Evolutionary conservation across 2,329 filamentous ascomycete species (phyloP).

Genomic region (Neopestalotiopsis clavispora): DNA sequence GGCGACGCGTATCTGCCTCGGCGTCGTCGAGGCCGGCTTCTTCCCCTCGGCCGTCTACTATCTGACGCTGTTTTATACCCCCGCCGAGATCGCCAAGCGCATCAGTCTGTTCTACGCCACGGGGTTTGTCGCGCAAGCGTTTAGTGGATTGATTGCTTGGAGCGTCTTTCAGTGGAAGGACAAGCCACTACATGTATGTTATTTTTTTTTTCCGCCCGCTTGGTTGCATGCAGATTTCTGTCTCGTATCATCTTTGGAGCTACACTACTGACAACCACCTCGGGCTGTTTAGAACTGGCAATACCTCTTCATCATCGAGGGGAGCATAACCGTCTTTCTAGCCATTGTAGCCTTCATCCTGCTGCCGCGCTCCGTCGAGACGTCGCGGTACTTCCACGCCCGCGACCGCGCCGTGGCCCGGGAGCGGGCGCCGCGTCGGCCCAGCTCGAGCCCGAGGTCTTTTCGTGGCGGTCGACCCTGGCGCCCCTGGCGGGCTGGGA

Average conservation of each 20-base stretch:
- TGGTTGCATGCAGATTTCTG: too few species aligned
- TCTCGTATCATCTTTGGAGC: too few species aligned
- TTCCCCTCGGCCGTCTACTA: constrained; percentile 32
- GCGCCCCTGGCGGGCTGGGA: constrained; percentile 17
- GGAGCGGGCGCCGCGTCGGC: constrained; percentile 19
- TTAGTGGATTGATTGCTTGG: constrained; percentile 29
- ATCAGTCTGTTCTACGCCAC: constrained; percentile 25
- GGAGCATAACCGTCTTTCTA: constrained; percentile 24
- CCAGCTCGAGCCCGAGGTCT: constrained; percentile 20
- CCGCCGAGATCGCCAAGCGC: constrained; percentile 24
- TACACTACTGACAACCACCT: not conserved
- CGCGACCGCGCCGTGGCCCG: constrained; percentile 19
- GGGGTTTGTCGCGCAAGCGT: constrained; percentile 28
- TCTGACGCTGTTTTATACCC: constrained; percentile 30
- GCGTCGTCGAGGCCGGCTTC: constrained; percentile 33
- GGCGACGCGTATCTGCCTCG: constrained; percentile 28
- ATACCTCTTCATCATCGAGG: constrained; percentile 33
- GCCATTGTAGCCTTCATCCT: constrained; percentile 21
- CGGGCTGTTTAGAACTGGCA: constrained; percentile 20
- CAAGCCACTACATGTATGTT: constrained; percentile 16
- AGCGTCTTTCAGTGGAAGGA: constrained; percentile 29
- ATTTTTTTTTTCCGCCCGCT: too few species aligned
- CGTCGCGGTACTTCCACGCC: constrained; percentile 4
- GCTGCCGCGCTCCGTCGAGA: constrained; percentile 18
- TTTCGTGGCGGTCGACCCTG: constrained; percentile 18